Base-by-base conservation (phyloP, 495 filamentous ascomycete species). In the Lepidopterella palustris region DNA sequence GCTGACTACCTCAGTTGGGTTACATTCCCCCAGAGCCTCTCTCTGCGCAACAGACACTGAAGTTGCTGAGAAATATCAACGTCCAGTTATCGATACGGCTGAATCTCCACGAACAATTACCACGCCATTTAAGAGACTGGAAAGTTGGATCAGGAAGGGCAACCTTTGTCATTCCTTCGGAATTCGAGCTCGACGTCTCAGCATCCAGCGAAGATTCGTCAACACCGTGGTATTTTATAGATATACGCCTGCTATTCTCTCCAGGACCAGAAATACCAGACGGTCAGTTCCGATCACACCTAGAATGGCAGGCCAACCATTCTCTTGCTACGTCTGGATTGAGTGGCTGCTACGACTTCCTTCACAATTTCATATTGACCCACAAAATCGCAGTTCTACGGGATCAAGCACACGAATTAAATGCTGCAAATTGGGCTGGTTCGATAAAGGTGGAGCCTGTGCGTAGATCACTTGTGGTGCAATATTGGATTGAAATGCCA, bases 161-260 rank as follows among this genome's bases (percentile, higher is more conserved):
- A 13, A 97, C 91, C 0, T 98, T 97, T 70, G 80, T 76, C 28
- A 86, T 97, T 5, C 74, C 81, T 25, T 82, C 81, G 45, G 93
- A 97, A 67, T 98, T 96, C 68, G 95, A 98, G 70, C 81, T 96
- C 23, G 93, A 97, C 66, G 81, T 97, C 58, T 88, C 87, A 0
- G 85, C 97, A 57, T 87, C 85, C 0, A 84, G 90, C 61, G 91
- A 96, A 67, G 84, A 92, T 53, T 82, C 82, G 13, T 74, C 79
- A 27, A 87, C 84, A 8, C 92, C 92, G 68, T 90, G 95, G 68
- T 96, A 84, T 73, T 96, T 97, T 67, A 86, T 97, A 60, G 92
- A 97, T 67, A 87, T 96, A 61, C 83, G 91, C 53, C 90, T 95
- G 61, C 73, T 85, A 25, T 98, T 95, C 71, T 77, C 75, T 15